Base-by-base conservation (phyloP, 140 eudicot genomes). In the Oenanthe javanica region DNA sequence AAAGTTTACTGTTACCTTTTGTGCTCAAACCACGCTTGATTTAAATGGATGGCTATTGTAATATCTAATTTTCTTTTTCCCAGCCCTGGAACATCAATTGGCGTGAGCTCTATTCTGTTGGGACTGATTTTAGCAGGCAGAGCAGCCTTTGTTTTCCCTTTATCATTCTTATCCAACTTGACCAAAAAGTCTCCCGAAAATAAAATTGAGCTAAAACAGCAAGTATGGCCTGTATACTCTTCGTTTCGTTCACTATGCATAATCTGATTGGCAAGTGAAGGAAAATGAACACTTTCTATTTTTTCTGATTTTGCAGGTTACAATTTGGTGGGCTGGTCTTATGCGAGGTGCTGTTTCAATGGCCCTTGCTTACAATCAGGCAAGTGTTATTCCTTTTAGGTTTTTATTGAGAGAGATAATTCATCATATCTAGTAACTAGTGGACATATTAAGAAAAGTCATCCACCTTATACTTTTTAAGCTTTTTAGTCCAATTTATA, bases 271-370 rank as follows among this genome's bases (percentile, higher is more conserved):
- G 48, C 77, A 50, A 46, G 71, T 23, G 75, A 38, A 72, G 51
- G n/a, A 79, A 36, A 71, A 47, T 59, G 43, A 16, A n/a, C 38
- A n/a, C 38, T 43, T 43, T 43, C 6, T 43, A 52, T 77, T 42
- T 12, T 36, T 54, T 70, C 50, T 49, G 10, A 51, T 77, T 14
- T 79, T 75, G 81, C 89, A 92, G 98, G 83, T 90, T 80, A 90
- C 87, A 54, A 91, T 92, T 79, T 94, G 98, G 98, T 94, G 98
- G 98, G 96, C 98, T 75, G 98, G 98, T 85, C 94, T 94, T 11
- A 94, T 94, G 98, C 84, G 98, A 67, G 98, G 98, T 57, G 97
- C 98, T 46, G 98, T 94, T 79, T 91, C 98, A 6, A 89, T 94
- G 97, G 98, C 98, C 50, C 94, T 94, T 79, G 96, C 97, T 47